Evolutionary conservation across 805 yeast genomes (phyloP).

Genomic region (Kodamaea restingae): DNA sequence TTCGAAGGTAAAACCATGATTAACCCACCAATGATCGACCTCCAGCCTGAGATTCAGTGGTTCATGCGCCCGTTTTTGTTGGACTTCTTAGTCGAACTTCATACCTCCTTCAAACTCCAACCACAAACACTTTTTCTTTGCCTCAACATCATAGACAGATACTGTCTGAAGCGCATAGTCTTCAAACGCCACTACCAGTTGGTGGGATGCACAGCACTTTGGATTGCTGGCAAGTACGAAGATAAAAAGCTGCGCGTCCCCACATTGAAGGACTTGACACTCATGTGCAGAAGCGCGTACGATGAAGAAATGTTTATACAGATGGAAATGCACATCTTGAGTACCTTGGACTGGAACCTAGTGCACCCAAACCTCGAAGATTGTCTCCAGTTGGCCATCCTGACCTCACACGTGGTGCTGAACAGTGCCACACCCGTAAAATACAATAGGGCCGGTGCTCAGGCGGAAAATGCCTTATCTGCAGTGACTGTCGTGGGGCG

Average conservation of each 20-base stretch:
- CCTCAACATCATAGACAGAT: conserved; percentile 43
- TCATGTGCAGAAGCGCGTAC: conserved; percentile 57
- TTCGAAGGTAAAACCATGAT: conserved; percentile 41
- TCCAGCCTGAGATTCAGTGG: conserved; percentile 47
- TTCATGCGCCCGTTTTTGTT: conserved; percentile 44
- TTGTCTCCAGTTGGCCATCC: conserved; percentile 41
- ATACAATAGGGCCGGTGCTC: conserved; percentile 15
- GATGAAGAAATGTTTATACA: conserved; percentile 50
- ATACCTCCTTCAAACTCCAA: conserved; percentile 38
- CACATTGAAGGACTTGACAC: conserved; percentile 47
- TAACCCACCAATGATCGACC: conserved; percentile 49
- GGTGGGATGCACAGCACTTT: conserved; percentile 45
- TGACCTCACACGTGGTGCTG: conserved; percentile 22
- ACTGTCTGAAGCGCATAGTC: conserved; percentile 44
- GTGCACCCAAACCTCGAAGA: conserved; percentile 52
- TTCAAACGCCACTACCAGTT: conserved; percentile 46
- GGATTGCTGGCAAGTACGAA: conserved; percentile 51
- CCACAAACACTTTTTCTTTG: conserved; percentile 42
- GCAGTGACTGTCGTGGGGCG: conserved; percentile 53
- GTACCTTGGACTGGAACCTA: conserved; percentile 42
- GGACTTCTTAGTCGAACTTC: conserved; percentile 43
- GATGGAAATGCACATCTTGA: conserved; percentile 42
- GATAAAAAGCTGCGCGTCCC: conserved; percentile 59
- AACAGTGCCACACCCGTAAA: conserved; percentile 24
- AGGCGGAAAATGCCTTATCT: conserved; percentile 22